Conservation (phyloP, 2,329 filamentous ascomycete species). For the Leptodontidium sp. region DNA sequence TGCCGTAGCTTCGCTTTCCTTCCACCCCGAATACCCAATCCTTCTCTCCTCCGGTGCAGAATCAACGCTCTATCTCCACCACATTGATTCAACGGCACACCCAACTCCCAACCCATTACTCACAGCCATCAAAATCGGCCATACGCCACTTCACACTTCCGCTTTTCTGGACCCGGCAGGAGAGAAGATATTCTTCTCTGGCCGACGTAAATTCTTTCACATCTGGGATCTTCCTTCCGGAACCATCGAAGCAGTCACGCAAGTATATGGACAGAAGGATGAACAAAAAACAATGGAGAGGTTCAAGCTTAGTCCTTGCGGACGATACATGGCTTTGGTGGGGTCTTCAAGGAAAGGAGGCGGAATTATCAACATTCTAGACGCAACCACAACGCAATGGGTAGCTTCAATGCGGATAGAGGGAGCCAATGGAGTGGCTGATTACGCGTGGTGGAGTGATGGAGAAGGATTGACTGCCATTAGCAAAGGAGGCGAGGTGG, state of each 20-base stretch:
- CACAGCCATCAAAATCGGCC: slow-evolving; percentile 86
- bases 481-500: slow-evolving; percentile 87
- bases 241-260: slow-evolving; percentile 80
- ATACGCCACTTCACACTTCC: slow-evolving; percentile 84
- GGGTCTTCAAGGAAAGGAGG: slow-evolving; percentile 85
- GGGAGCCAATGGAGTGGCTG: slow-evolving; percentile 82
- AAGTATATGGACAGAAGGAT: slow-evolving; percentile 76
- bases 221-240: slow-evolving; percentile 90
- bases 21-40: slow-evolving; percentile 89
- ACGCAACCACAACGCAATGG: slow-evolving; percentile 86
- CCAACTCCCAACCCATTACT: slow-evolving; percentile 87
- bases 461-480: slow-evolving; percentile 83
- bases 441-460: slow-evolving; percentile 92
- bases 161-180: slow-evolving; percentile 78
- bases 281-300: slow-evolving; percentile 92
- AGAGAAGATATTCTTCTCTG: slow-evolving; percentile 86
- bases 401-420: slow-evolving; percentile 83
- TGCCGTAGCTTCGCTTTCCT: slow-evolving; percentile 82
- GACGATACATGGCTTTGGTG: slow-evolving; percentile 83
- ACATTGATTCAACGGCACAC: slow-evolving; percentile 78
- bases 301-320: slow-evolving; percentile 88
- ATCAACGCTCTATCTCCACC: slow-evolving; percentile 87
- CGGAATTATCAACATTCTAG: slow-evolving; percentile 86
- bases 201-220: slow-evolving; percentile 90
- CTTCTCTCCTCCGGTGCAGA: slow-evolving; percentile 89